Percentiles rank a stretch among this genome's conserved stretches.
These are phyloP conservation scores for Metarhizium brunneum DNA, from an alignment of 2,329 filamentous ascomycete species.

Conservation along the genomic window DNA sequence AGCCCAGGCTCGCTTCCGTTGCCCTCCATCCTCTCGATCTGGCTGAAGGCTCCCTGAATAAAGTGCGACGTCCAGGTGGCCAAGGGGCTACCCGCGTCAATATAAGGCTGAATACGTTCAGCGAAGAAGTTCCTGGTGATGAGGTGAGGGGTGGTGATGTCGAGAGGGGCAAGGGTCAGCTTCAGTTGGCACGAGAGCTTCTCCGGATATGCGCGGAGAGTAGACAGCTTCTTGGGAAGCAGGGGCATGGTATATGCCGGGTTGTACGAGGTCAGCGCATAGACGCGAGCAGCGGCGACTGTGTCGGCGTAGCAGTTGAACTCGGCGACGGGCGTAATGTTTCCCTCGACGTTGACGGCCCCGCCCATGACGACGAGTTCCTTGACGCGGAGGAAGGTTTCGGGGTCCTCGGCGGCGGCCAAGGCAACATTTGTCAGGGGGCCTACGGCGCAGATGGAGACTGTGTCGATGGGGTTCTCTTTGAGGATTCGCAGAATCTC, in stretches of 20 bases:
- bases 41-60: slow-evolving; percentile 59
- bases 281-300: slow-evolving; percentile 66
- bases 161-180: slow-evolving; percentile 64
- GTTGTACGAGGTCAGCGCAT: slow-evolving; percentile 63
- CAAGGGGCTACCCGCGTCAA: slow-evolving; percentile 58
- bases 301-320: slow-evolving; percentile 94
- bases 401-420: slow-evolving; percentile 79
- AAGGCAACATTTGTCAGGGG: slow-evolving; percentile 90
- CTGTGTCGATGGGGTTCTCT: slow-evolving; percentile 72
- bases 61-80: slow-evolving; percentile 67
- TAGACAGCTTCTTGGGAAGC: slow-evolving; percentile 38
- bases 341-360: slow-evolving; percentile 68
- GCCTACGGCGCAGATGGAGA: slow-evolving; percentile 85
- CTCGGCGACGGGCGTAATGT: slow-evolving; percentile 77
- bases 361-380: slow-evolving; percentile 96
- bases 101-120: slow-evolving; percentile 41
- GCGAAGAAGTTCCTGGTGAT: slow-evolving; percentile 53
- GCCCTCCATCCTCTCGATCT: slow-evolving; percentile 54
- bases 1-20: slow-evolving; percentile 49
- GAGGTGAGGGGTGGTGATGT: slow-evolving; percentile 65
- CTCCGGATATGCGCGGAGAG: slow-evolving; percentile 52
- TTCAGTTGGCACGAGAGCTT: slow-evolving; percentile 54
- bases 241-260: slow-evolving; percentile 77
- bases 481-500: slow-evolving; percentile 83
- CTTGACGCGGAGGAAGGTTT: slow-evolving; percentile 79